Percentiles rank a stretch among this genome's conserved stretches.
Conservation (phyloP, 352 stramenopile species). For the Plasmopara muralis region DNA sequence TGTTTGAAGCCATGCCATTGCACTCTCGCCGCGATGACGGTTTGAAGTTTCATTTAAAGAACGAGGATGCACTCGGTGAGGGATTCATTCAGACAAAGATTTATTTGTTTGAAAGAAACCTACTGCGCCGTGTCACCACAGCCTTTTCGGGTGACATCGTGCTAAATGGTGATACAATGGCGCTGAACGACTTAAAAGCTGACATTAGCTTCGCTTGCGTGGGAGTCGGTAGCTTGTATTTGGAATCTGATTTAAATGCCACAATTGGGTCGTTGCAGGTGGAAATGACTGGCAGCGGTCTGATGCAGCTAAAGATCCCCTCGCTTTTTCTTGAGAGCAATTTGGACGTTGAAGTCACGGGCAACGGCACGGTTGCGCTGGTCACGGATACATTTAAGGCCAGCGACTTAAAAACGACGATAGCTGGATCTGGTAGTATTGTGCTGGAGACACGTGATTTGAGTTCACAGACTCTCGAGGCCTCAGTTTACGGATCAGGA, state of each 20-base stretch:
- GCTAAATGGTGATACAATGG: conserved; percentile 39
- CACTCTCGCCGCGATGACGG: conserved; percentile 34
- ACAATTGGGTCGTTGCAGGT: conserved; percentile 30
- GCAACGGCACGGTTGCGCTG: conserved; percentile 28
- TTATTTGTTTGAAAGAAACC: conserved; percentile 39
- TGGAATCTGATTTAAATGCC: conserved; percentile 24
- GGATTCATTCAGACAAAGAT: conserved; percentile 55
- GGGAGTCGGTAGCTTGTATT: conserved; percentile 34
- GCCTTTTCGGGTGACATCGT: conserved; percentile 33
- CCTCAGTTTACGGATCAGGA: conserved; percentile 45
- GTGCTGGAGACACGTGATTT: conserved; percentile 34
- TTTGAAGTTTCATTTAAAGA: conserved; percentile 47
- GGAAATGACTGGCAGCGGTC: conserved; percentile 28
- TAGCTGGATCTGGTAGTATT: conserved; percentile 28
- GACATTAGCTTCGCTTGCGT: conserved; percentile 36
- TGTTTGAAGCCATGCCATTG: conserved; percentile 37
- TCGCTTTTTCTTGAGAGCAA: conserved; percentile 15
- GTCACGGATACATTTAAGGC: conserved; percentile 24
- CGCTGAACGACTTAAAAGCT: conserved; percentile 28
- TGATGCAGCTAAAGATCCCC: conserved; percentile 28
- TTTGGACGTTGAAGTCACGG: conserved; percentile 37
- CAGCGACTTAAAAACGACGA: conserved; percentile 22
- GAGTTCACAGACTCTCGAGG: conserved; percentile 26
- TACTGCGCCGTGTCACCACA: conserved; percentile 32
- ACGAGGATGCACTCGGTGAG: conserved; percentile 39